Evolutionary conservation across 2,329 filamentous ascomycete species (phyloP), one percentile per base, ranked within the genome.

Genomic region (Alternaria sp.): DNA sequence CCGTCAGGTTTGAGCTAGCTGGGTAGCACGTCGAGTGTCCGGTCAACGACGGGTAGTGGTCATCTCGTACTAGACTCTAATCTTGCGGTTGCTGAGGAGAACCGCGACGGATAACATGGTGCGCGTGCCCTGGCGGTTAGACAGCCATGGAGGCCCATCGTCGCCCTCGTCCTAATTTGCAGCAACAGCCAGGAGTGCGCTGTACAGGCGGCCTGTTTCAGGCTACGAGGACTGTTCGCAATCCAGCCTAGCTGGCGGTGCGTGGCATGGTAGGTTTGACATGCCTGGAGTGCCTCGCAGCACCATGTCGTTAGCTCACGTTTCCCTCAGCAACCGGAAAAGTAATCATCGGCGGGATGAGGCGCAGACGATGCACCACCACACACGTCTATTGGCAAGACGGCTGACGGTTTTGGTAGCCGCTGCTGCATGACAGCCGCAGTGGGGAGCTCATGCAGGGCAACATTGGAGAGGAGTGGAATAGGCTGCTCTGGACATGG

Each of bases 401-500:
- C 28, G 45, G 50, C 15, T 37, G 44, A 49, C 30, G 21, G 49
- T 21, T 12, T 23, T 49, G 21, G 50, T 51, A 60, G 46, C 64
- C 64, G 45, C 58, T 51, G 46, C 46, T 47, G 61, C 58, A 59
- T 47, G 55, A 37, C 46, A 55, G 43, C 58, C 55, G 55, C 23
- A 53, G 10, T 54, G 65, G 50, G 63, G 62, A 63, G 56, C 50
- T 58, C 30, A 67, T 67, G 65, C 65, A 65, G 62, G 65, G 62
- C 57, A 43, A 14, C 30, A 21, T 20, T 54, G 41, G 28, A 43
- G 46, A 55, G 62, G 26, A 53, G 43, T n/a, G n/a, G 20, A 57
- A 54, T 49, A 12, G 46, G 43, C 18, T 50, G 64, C 67, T 68
- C 65, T 59, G 60, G 65, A 51, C 53, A 59, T 50, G 33, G 44